Percentiles rank a stretch among this genome's conserved stretches.
These are phyloP conservation scores for Hysterangium stoloniferum DNA, from an alignment of 768 basidiomycete species.

Conservation along the genomic window DNA sequence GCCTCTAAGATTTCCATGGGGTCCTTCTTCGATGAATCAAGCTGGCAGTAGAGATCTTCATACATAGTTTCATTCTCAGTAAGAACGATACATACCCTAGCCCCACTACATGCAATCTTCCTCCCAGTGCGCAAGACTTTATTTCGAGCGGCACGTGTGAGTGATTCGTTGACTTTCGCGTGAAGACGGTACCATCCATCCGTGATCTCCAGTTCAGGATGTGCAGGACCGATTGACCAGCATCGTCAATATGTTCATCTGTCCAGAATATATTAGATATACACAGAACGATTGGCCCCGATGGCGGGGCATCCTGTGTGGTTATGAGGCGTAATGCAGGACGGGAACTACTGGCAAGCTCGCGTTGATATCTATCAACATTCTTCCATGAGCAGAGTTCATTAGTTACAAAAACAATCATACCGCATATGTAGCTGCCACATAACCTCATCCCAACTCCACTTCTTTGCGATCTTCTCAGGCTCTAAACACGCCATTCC, in stretches of 20 bases:
- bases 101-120: conserved; percentile 76
- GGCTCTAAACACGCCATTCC: conserved; percentile 76
- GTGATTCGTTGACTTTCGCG: conserved; percentile 64
- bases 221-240: conserved; percentile 29
- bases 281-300: conserved; percentile 78
- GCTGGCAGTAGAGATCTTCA: conserved; percentile 30
- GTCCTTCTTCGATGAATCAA: conserved; percentile 64
- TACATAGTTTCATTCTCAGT: conserved; percentile 1
- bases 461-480: conserved; percentile 42
- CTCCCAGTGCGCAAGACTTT: conserved; percentile 67
- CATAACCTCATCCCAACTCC: conserved; percentile 80
- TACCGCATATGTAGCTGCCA: conserved; percentile 84
- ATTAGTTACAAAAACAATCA: conserved; percentile 40
- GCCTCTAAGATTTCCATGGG: conserved; percentile 79
- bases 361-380: conserved; percentile 72
- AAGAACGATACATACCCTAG: conserved; percentile 46
- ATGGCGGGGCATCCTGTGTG: conserved; percentile 74
- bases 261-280: conserved; percentile 66
- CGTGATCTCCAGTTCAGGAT: conserved; percentile 78
- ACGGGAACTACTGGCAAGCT: conserved; percentile 68
- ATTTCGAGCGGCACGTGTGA: conserved; percentile 59
- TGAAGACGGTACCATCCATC: conserved; percentile 95
- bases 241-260: conserved; percentile 28
- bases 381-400: background rate
- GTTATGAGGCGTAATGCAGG: conserved; percentile 76